These are phyloP conservation scores for Tuber brumale DNA, from an alignment of 495 filamentous ascomycete species.

Conservation along the genomic window DNA sequence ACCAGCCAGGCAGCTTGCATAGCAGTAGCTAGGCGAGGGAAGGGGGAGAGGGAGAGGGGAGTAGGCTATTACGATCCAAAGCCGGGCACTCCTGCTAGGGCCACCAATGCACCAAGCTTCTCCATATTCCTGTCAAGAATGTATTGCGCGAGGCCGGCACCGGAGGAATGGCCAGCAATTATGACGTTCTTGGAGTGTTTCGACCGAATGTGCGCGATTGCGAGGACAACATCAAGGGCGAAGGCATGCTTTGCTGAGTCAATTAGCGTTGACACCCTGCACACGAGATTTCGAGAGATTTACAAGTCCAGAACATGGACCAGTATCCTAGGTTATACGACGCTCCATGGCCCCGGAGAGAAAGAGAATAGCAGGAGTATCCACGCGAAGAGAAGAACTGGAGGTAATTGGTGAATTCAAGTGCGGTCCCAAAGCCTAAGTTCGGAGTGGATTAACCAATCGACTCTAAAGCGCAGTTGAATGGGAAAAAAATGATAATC, in stretches of 20 bases:
- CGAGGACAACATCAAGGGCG: conserved; percentile 46
- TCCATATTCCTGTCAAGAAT: conserved; percentile 44
- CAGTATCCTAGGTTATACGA: conserved; percentile 45
- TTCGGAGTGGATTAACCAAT: conserved; percentile 35
- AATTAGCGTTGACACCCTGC: conserved; percentile 42
- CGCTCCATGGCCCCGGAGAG: conserved; percentile 48
- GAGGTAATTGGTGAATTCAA: conserved; percentile 49
- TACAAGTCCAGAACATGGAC: conserved; percentile 20
- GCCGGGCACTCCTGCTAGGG: conserved; percentile 45
- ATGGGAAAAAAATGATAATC: neutral
- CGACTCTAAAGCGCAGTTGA: neutral
- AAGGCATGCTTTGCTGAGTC: conserved; percentile 43
- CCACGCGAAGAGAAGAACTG: conserved; percentile 43
- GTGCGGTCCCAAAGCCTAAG: conserved; percentile 49
- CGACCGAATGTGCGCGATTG: conserved; percentile 41
- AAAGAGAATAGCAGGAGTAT: conserved; percentile 49
- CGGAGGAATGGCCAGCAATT: conserved; percentile 48
- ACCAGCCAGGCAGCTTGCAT: neutral
- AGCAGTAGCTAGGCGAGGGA: neutral
- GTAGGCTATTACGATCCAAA: conserved; percentile 44
- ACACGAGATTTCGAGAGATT: conserved; percentile 30
- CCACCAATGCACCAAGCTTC: conserved; percentile 44
- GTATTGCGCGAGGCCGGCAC: conserved; percentile 47
- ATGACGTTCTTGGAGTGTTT: conserved; percentile 41
- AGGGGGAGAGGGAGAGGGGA: neutral